Base-by-base conservation (phyloP, 768 basidiomycete genomes). In the Terana coerulea region DNA sequence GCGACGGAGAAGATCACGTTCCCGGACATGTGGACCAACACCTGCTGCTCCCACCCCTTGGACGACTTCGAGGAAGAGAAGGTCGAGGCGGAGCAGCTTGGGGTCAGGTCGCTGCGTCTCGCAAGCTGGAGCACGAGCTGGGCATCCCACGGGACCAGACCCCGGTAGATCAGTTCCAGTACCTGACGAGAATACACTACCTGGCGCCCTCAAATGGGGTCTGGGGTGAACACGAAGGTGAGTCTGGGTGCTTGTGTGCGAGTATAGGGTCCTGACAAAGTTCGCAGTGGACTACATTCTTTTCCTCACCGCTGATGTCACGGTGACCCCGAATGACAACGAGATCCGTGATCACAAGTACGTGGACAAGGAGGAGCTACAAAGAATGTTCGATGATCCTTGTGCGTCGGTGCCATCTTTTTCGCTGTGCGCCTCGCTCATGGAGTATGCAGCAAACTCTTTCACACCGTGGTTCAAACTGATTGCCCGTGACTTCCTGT, bases 401-500 rank as follows among this genome's bases (percentile, higher is more conserved):
- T 73, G 94, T 93, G 67, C 62, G 77, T 63, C 28, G 45, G 0
- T 29, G 30, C 25, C 30, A 24, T 40, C 36, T 30, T 45, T 24
- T 49, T 14, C 29, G 36, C 26, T 24, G 21, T 49, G 53, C 14
- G 26, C 12, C 15, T n/a, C 28, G 30, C 14, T 46, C 6, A 46
- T 17, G 12, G 10, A 6, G 28, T 21, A 21, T 44, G 43, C 61
- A 95, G 92, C 70, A 51, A 91, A 91, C 67, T 81, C 79, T 2
- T 99, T 99, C 69, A 99, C 97, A 6, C 97, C 97, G 0, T 99
- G 97, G 97, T 99, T 99, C 83, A 91, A 94, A 68, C 83, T 98
- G 25, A 98, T 99, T 63, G 94, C 93, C 2, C 83, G 94, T 3
- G 93, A 98, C 66, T 95, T 95, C 69, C 77, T 99, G 36, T 98